Evolutionary conservation across 345 rosid species (phyloP).

Genomic region (Lepidium aucheri): DNA sequence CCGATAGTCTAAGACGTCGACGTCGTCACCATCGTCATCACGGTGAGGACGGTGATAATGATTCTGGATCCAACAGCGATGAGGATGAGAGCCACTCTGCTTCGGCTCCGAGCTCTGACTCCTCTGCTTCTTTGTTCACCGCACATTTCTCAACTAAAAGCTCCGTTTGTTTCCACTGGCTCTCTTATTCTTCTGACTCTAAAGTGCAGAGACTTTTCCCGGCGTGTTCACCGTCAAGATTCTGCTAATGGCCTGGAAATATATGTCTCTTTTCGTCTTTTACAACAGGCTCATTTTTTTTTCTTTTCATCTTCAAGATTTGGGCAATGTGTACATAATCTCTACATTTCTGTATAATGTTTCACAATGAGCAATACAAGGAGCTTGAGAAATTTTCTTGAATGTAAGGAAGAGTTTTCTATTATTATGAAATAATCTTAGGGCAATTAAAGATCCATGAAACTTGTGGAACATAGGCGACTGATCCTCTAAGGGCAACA

Average conservation of each 20-base stretch:
- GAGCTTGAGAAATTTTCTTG: too few species aligned
- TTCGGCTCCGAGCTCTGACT: too few species aligned
- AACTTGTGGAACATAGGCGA: conserved; percentile 98
- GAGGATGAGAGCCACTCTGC: too few species aligned
- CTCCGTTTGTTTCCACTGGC: conserved; percentile 18
- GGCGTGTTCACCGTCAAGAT: neutral
- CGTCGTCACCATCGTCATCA: neutral
- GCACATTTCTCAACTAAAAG: neutral
- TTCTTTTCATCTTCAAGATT: neutral
- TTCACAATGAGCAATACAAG: neutral
- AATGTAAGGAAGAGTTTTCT: too few species aligned
- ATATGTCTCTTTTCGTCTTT: neutral
- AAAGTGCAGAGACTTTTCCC: neutral
- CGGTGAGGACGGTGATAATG: neutral
- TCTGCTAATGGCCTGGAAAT: neutral
- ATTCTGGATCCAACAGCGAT: neutral
- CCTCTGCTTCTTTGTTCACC: neutral
- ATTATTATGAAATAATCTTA: too few species aligned
- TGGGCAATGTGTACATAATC: neutral
- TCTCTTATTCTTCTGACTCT: conserved; percentile 10
- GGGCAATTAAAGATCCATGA: conserved; percentile 99
- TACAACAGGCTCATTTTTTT: neutral
- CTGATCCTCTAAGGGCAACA: conserved; percentile 65
- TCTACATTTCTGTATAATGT: neutral
- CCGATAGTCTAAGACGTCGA: conserved; percentile 4